Evolutionary conservation across 176 grass and related monocot species (phyloP).

Genomic region (barley (Hordeum vulgare)): DNA sequence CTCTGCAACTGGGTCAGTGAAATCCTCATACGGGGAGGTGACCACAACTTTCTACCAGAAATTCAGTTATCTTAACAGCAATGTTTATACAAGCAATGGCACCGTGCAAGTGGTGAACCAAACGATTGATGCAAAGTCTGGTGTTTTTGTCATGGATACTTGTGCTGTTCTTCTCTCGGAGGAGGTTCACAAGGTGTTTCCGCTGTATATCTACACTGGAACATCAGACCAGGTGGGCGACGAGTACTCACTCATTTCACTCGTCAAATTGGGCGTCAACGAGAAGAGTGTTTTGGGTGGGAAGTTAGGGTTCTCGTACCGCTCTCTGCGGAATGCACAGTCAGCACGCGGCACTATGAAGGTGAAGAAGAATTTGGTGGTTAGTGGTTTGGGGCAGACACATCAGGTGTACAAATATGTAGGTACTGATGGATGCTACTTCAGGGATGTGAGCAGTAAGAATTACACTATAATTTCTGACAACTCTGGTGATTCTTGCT

Average conservation of each 20-base stretch:
- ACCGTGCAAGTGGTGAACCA: constrained; percentile 33
- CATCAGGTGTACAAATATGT: constrained; percentile 46
- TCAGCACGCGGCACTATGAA: constrained; percentile 27
- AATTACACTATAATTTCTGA: constrained; percentile 57
- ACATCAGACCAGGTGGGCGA: constrained; percentile 15
- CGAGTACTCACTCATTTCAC: constrained; percentile 19
- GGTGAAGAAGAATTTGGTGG: constrained; percentile 48
- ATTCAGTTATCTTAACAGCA: constrained; percentile 31
- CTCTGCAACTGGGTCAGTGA: constrained; percentile 30
- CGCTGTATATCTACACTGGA: constrained; percentile 33
- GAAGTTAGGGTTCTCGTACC: constrained; percentile 19
- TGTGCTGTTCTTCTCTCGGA: background rate
- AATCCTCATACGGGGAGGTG: constrained; percentile 30
- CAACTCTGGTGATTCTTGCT: constrained; percentile 35
- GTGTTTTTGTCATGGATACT: constrained; percentile 21
- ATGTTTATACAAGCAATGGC: constrained; percentile 15
- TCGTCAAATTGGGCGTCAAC: constrained; percentile 26
- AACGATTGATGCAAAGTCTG: constrained; percentile 38
- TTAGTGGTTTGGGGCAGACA: constrained; percentile 28
- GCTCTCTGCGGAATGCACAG: constrained; percentile 38
- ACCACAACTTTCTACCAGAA: constrained; percentile 33
- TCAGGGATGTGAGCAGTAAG: constrained; percentile 51
- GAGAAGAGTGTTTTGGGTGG: constrained; percentile 21
- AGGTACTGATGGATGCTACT: constrained; percentile 51
- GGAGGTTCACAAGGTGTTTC: constrained; percentile 29